phyloP scores from a whole-genome alignment of 495 filamentous ascomycete genomes.

The Daldinia loculata region DNA sequence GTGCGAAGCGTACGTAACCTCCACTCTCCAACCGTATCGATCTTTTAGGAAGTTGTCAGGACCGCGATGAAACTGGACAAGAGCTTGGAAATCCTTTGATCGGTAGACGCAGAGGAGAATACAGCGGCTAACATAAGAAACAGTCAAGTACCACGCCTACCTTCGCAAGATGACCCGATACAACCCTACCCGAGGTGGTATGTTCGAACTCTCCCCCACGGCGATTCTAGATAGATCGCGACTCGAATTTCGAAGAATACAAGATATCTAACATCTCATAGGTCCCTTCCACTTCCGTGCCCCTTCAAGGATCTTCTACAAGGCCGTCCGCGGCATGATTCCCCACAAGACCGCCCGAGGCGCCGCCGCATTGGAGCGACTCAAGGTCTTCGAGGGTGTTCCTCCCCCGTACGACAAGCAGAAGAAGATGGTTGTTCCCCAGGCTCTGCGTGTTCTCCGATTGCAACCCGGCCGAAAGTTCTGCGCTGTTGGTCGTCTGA shows the following conservation, averaged over 20 bases:
- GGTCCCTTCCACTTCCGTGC: constrained; percentile 99
- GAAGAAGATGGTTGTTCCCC: constrained; percentile 98
- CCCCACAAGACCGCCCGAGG: constrained; percentile 99
- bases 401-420: constrained; percentile 99
- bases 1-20: constrained; percentile 93
- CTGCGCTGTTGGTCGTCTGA: constrained; percentile 96
- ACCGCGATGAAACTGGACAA: constrained; percentile 8
- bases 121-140: constrained; percentile 51
- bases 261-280: constrained; percentile 57
- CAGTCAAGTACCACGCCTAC: constrained; percentile 99
- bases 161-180: constrained; percentile 99
- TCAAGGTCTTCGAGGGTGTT: constrained; percentile 99
- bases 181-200: constrained; percentile 97
- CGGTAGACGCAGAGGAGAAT: constrained; percentile 1
- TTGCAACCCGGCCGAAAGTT: constrained; percentile 99
- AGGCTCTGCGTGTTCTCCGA: constrained; percentile 92
- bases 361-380: constrained; percentile 92
- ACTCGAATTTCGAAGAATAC: not conserved
- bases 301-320: constrained; percentile 99
- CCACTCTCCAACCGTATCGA: constrained; percentile 7
- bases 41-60: constrained; percentile 13
- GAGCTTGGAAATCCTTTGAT: constrained; percentile 19
- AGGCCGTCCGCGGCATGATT: constrained; percentile 99
- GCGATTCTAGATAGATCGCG: constrained; percentile 26
- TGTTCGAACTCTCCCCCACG: constrained; percentile 49